Evolutionary conservation across 2,329 filamentous ascomycete genomes (phyloP).

Genomic region (Diaporthe sp.): DNA sequence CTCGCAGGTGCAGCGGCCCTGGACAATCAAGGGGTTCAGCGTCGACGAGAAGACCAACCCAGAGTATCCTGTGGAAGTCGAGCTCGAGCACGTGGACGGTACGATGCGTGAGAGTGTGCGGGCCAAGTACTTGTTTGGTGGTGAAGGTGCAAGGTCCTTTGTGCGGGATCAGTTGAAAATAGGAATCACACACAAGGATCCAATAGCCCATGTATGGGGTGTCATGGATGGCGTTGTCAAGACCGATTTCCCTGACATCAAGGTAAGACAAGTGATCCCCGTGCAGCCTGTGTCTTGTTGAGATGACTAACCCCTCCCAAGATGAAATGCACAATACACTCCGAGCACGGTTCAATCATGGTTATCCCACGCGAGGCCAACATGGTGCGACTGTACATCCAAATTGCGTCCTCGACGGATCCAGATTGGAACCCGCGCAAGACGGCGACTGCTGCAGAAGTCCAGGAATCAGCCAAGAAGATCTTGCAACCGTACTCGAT

Average conservation of each 20-base stretch:
- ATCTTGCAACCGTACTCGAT: constrained; percentile 78
- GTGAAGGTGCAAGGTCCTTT: constrained; percentile 78
- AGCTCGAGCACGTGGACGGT: constrained; percentile 83
- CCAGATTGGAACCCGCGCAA: constrained; percentile 73
- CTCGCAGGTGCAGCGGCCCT: constrained; percentile 73
- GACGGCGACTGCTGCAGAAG: constrained; percentile 73
- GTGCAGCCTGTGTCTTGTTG: not conserved
- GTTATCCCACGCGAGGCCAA: constrained; percentile 81
- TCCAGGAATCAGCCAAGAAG: constrained; percentile 75
- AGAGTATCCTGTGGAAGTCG: constrained; percentile 85
- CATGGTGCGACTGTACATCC: constrained; percentile 79
- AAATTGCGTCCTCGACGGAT: constrained; percentile 74
- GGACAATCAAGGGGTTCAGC: constrained; percentile 73
- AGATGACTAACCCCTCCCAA: constrained; percentile 46
- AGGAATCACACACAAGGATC: constrained; percentile 78
- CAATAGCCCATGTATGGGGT: constrained; percentile 80
- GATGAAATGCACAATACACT: constrained; percentile 85
- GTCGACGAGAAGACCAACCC: constrained; percentile 69
- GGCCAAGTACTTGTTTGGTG: constrained; percentile 79
- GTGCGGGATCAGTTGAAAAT: constrained; percentile 77
- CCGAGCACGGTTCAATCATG: constrained; percentile 81
- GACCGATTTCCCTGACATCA: constrained; percentile 84
- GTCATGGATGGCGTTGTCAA: constrained; percentile 81
- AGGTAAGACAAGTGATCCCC: constrained; percentile 58
- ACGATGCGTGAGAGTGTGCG: constrained; percentile 75